Evolutionary conservation across 139 green algal species (phyloP), one percentile per base, ranked within the genome.

Genomic region (Auxenochlorella pyrenoidosa): DNA sequence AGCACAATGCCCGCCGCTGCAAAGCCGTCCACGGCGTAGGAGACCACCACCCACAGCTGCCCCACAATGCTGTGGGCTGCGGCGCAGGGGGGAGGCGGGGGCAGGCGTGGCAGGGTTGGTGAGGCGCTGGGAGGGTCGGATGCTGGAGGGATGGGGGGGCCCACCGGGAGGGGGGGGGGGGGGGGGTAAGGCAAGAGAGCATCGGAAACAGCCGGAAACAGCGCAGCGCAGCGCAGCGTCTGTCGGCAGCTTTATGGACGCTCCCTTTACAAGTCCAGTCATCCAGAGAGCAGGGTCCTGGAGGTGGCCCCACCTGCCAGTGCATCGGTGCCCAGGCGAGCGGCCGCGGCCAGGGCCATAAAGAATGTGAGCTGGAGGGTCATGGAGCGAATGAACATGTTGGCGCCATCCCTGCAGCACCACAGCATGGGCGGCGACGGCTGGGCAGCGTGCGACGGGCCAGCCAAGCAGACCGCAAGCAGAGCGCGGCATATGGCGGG

Each of bases 11-110:
- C 94, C 5, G 92, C 93, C 8, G 89, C 94, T 38, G 94, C 94
- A 88, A 96, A 96, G 15, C 93, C 94, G 85, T 96, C 94, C 24
- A 94, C 91, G 22, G 92, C 58, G 77, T 96, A 96, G 21, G 63
- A 75, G 30, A 90, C 89, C 28, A 95, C 68, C 30, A 94, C 84
- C 94, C 94, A 96, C 16, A 96, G 89, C 90, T 96, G 94, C 12
- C 80, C 90, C 3, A 95, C 79, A 10, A 96, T 87, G 75, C 89
- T 86, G 79, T 95, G 91, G 0, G 93, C 93, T 75, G 93, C 93
- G 36, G 51, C 2, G 75, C 30, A 82, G 19, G 36, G 40, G 8
- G 15, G 41, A 15, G 41, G 5, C n/a, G n/a, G n/a, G 28, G 30
- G 75, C 13, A 36, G 63, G 26, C 1, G 26, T 36, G 63, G 15